Base-by-base conservation (phyloP, 2,329 filamentous ascomycete species). In the Epichloe amarillans region DNA sequence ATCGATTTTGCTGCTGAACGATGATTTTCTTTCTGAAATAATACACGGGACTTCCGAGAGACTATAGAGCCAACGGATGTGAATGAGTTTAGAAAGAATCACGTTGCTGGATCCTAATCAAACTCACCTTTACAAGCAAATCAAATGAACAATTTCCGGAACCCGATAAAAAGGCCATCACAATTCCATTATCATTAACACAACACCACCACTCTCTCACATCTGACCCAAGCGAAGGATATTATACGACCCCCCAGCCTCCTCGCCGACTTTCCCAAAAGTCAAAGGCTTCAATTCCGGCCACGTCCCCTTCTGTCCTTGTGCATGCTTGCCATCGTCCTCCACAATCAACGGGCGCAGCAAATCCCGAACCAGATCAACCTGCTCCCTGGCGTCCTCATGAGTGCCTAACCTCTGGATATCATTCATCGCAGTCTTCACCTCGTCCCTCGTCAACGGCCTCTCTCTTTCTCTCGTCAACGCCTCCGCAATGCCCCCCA, bases 401-500 rank as follows among this genome's bases (percentile, higher is more conserved):
- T 55, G 50, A 14, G 50, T 50, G 15, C 52, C 52, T n/a, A 67
- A 53, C 43, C 52, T 60, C 35, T 56, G 46, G 19, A 66, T 36
- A 42, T 62, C 63, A 8, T 52, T 49, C 51, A 54, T n/a, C 0
- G 62, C 64, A 10, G 41, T 50, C 19, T 40, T 47, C 50, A 44
- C 57, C 57, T 68, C 65, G 2, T 48, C 49, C 23, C 38, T 39
- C 2, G 61, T 65, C 53, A 66, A 38, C 0, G 58, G 59, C 35
- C 66, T 54, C 41, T 52, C 39, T 26, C 65, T 58, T 53, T 67
- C 65, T 33, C 19, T 53, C 3, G 46, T 40, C 23, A 67, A 50
- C 0, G 58, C 62, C 12, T 57, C 56, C 2, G 55, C 56, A 2
- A 59, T 56, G n/a, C 49, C 50, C 14, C 50, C 50, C 39, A 17